Evolutionary conservation across 106 monocot species (phyloP), one percentile per base, ranked within the genome.

Genomic region (Dioscorea zingiberensis): DNA sequence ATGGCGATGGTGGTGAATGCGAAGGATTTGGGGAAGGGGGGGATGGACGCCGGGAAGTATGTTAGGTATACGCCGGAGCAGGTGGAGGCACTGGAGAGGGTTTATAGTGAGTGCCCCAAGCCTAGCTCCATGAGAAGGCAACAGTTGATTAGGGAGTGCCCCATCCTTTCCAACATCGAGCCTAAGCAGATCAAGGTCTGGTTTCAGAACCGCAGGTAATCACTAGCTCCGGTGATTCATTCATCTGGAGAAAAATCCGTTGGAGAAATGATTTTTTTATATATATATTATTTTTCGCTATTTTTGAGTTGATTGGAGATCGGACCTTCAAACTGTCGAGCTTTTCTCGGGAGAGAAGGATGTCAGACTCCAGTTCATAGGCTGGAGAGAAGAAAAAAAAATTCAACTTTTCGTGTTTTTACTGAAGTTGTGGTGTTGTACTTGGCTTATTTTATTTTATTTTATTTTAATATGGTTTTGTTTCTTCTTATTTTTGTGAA

Each of bases 141-240:
- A 65, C 94, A 94, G 77, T 76, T 94, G 47, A 89, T 94, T 60
- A 63, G 89, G 69, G 94, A 94, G 62, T 94, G 83, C 67, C 89
- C 94, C 21, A 81, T 94, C 47, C 84, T 94, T 27, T 60, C 77
- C 21, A 94, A 94, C 60, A 94, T 94, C 67, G 94, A 90, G 75
- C 84, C 94, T 28, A 94, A 94, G 66, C 94, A 94, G 86, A 94
- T 94, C 70, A 94, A 94, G 62, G 94, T 94, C 64, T 94, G 94
- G 94, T 94, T 90, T 47, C 94, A 94, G 79, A 94, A 89, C 56
- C 78, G 94, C 56, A 94, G 94, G 94, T 94, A 66, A 78, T 6
- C 6, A 38, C 10, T 6, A 38, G 38, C 38, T 38, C 38, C 4
- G 38, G 38, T 38, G 38, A 10, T 38, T 38, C 10, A 10, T 38